Base-by-base conservation (phyloP, 257 asterid genomes). In the Solanum etuberosum region DNA sequence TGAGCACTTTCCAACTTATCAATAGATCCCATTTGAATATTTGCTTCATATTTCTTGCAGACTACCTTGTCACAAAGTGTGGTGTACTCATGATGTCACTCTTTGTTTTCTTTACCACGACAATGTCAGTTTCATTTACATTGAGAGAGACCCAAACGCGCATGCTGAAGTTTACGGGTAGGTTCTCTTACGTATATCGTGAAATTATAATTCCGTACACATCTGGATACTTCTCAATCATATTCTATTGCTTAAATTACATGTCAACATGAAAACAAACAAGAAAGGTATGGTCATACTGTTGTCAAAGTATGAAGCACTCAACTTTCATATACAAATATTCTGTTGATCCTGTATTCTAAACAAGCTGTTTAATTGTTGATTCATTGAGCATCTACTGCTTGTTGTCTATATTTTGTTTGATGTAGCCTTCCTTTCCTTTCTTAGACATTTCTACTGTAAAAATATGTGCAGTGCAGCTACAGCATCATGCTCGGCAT, bases 101-200 rank as follows among this genome's bases (percentile, higher is more conserved):
- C 84, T 97, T 97, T 92, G 99, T 97, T 93, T 97, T 97, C 98
- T 97, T 96, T 94, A 97, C 99, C 18, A 96, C 99, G 68, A 97
- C 99, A 83, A 97, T 97, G 99, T 96, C 99, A 51, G 99, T 97
- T 86, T 97, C 99, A 86, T 97, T 97, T 93, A 97, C 99, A 86
- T 87, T 96, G 93, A 92, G 99, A 91, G 99, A 97, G 94, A 97
- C 99, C 12, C 99, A 97, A 90, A 95, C 99, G 27, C 99, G 99
- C 76, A 97, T 97, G 99, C 96, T 97, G 92, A 97, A 94, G 94
- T 97, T 97, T 88, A 97, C 99, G 92, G 99, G 99, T 97, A 65
- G 90, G 92, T 88, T 89, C 48, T 37, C 34, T 46, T 46, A 18
- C 29, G 35, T 80, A 80, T 80, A 80, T 46, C 5, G 85, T 48